Percentiles rank a stretch among this genome's conserved stretches.
Conservation (phyloP, 2,329 filamentous ascomycete genomes). For the Colletotrichum lupini region DNA sequence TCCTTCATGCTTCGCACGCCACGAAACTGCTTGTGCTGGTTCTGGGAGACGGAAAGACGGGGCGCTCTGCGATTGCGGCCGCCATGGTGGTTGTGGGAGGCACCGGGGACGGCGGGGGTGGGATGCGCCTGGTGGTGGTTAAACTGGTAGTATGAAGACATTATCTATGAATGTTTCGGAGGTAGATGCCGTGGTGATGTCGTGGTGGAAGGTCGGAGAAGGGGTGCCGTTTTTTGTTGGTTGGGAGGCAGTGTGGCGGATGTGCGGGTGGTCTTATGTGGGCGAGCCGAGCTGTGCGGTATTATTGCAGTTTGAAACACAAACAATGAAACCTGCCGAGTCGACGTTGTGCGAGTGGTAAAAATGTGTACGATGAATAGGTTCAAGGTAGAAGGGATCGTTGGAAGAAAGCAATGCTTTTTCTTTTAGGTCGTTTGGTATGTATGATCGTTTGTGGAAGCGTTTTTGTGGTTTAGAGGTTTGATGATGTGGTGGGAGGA, state of each 20-base stretch:
- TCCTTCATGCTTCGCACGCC: conserved; percentile 89
- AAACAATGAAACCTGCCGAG: conserved; percentile 34
- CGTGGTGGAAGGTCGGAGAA: conserved; percentile 7
- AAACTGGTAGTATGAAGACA: conserved; percentile 75
- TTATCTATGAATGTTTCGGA: conserved; percentile 48
- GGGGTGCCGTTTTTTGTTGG: conserved; percentile 18
- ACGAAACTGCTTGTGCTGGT: conserved; percentile 87
- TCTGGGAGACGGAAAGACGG: conserved; percentile 82
- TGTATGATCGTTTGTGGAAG: background rate
- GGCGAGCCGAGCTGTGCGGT: conserved; percentile 35
- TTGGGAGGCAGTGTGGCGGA: conserved; percentile 31
- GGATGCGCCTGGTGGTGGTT: conserved; percentile 68
- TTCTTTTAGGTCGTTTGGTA: background rate
- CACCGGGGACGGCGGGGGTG: conserved; percentile 63
- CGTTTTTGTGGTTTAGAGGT: background rate
- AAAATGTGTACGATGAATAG: conserved; percentile 4
- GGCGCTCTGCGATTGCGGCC: conserved; percentile 88
- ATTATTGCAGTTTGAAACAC: conserved; percentile 34
- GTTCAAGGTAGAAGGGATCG: background rate
- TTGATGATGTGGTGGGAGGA: conserved; percentile 3
- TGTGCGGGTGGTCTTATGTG: conserved; percentile 24
- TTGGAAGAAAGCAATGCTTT: conserved; percentile 13
- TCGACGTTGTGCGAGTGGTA: conserved; percentile 28
- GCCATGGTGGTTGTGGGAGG: conserved; percentile 82
- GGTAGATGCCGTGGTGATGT: conserved; percentile 4